These are phyloP conservation scores for Penicillium oxalicum DNA, from an alignment of 2,329 filamentous ascomycete species.

Conservation along the genomic window DNA sequence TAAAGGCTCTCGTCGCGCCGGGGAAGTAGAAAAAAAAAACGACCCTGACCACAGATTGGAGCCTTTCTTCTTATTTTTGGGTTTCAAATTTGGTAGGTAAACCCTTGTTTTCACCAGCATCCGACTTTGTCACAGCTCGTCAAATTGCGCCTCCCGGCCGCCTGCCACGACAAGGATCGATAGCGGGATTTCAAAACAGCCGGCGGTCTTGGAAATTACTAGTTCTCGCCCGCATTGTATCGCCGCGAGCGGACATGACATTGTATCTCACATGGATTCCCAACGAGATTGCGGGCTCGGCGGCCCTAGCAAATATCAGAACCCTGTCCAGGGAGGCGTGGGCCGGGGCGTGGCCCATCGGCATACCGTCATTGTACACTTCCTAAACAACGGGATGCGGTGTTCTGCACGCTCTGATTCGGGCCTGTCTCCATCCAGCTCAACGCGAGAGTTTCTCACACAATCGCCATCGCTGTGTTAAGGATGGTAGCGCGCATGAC, in stretches of 20 bases:
- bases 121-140: neutral
- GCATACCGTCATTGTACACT: conserved; percentile 9
- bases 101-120: too few species aligned
- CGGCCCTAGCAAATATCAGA: conserved; percentile 6
- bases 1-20: neutral
- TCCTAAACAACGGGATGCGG: conserved; percentile 8
- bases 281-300: conserved; percentile 4
- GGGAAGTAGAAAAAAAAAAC: conserved; percentile 3
- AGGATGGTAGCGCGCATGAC: conserved; percentile 14
- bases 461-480: conserved; percentile 6
- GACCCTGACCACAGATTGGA: conserved; percentile 8
- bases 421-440: conserved; percentile 7
- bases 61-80: neutral
- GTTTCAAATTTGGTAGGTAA: too few species aligned
- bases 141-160: neutral
- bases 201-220: conserved; percentile 11
- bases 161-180: conserved; percentile 7
- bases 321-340: neutral
- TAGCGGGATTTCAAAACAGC: conserved; percentile 12
- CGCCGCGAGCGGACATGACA: conserved; percentile 3
- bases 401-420: conserved; percentile 8
- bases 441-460: conserved; percentile 1
- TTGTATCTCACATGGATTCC: conserved; percentile 7
- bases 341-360: conserved; percentile 5
- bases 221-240: conserved; percentile 8